These are phyloP conservation scores for Alternaria hordeiaustralica DNA, from an alignment of 2,329 filamentous ascomycete species.

Conservation along the genomic window DNA sequence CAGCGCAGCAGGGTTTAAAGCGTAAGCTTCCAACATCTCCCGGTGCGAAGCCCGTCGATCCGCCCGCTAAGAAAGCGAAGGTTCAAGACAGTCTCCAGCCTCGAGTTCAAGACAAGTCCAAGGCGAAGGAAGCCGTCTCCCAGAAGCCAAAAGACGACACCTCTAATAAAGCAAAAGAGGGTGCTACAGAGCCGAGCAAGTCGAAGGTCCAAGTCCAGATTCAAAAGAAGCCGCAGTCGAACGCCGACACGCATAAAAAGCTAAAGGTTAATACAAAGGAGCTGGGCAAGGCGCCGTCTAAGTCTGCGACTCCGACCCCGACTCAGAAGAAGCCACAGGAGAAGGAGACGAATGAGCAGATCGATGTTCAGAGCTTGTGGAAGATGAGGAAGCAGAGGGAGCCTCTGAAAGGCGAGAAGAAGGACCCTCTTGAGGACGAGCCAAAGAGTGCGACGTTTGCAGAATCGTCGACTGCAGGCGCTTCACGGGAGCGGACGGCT, in stretches of 20 bases:
- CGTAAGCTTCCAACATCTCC: not conserved
- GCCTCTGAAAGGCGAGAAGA: too few species aligned
- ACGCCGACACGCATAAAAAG: not conserved
- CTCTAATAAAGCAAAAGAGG: not conserved
- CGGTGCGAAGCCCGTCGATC: not conserved
- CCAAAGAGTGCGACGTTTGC: not conserved
- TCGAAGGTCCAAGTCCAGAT: not conserved
- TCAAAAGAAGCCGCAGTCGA: not conserved
- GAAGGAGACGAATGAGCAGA: not conserved
- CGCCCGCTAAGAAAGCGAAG: not conserved
- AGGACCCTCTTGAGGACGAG: not conserved
- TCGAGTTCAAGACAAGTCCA: not conserved
- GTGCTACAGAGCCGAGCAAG: not conserved
- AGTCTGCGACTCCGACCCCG: not conserved
- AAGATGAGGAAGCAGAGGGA: not conserved
- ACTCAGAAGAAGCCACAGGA: not conserved
- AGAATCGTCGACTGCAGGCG: constrained; percentile 7
- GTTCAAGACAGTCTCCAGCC: not conserved
- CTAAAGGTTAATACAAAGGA: not conserved
- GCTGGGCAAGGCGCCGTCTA: not conserved
- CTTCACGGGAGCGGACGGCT: not conserved
- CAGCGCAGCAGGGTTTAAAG: not conserved
- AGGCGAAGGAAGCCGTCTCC: not conserved
- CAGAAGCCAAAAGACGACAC: not conserved
- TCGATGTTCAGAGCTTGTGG: not conserved